Conservation (phyloP, 306 rosid genomes). For the Hippophae rhamnoides region DNA sequence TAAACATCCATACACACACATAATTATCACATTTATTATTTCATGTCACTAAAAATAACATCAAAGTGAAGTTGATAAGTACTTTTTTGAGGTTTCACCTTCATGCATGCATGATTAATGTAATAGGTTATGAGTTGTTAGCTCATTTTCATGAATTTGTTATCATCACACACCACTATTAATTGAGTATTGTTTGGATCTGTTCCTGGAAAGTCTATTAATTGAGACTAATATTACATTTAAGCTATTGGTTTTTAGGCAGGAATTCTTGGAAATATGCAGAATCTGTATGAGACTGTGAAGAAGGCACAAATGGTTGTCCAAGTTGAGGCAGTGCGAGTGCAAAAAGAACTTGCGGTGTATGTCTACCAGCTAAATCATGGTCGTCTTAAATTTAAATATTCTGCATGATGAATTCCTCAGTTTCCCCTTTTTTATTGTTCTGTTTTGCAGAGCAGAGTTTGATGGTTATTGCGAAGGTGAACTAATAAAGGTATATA, state of each 20-base stretch:
- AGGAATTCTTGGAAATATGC: conserved; percentile 72
- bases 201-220: neutral
- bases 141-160: neutral
- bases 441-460: conserved; percentile 52
- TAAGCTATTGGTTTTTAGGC: conserved; percentile 36
- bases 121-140: neutral
- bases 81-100: too few relatives aligned
- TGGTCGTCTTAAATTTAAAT: conserved; percentile 7
- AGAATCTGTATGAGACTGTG: conserved; percentile 60
- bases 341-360: conserved; percentile 72
- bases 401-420: conserved; percentile 8
- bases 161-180: neutral
- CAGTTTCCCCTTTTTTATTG: conserved; percentile 14
- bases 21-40: neutral
- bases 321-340: conserved; percentile 68
- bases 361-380: conserved; percentile 28
- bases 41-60: too few relatives aligned
- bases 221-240: conserved; percentile 14
- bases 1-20: too few relatives aligned
- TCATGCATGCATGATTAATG: too few relatives aligned
- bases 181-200: neutral
- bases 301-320: conserved; percentile 79
- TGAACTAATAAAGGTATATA: conserved; percentile 54
- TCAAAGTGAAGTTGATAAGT: too few relatives aligned
- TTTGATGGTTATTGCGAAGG: conserved; percentile 81